These are phyloP conservation scores for Aurifilum marmelostoma DNA, from an alignment of 2,329 filamentous ascomycete genomes.

Conservation along the genomic window DNA sequence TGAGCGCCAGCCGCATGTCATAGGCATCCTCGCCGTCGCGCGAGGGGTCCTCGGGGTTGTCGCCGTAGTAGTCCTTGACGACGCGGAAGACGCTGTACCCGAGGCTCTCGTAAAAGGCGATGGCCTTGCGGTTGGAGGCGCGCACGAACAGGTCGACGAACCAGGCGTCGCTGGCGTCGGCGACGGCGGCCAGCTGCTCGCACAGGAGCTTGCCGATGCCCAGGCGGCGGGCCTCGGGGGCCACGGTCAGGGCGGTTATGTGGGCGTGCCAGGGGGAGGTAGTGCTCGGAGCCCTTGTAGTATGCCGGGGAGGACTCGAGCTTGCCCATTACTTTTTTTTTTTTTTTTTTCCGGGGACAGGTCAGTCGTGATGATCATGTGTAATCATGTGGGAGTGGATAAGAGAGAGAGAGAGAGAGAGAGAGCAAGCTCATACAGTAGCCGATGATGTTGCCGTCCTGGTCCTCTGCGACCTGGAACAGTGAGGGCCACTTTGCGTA, in stretches of 20 bases:
- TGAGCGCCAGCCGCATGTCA: constrained; percentile 94
- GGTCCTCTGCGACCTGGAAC: constrained; percentile 89
- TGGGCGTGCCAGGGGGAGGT: constrained; percentile 99
- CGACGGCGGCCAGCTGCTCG: constrained; percentile 77
- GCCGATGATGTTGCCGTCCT: constrained; percentile 84
- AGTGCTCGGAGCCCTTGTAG: constrained; percentile 77
- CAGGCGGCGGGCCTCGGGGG: constrained; percentile 80
- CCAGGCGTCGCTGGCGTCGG: constrained; percentile 83
- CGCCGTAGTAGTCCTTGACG: constrained; percentile 91
- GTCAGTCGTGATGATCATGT: neutral
- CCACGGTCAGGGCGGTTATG: constrained; percentile 92
- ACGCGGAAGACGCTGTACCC: constrained; percentile 90
- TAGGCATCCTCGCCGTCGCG: constrained; percentile 80
- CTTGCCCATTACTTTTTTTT: constrained; percentile 84
- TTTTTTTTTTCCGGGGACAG: neutral
- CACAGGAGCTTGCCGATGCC: constrained; percentile 86
- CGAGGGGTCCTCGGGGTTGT: constrained; percentile 70
- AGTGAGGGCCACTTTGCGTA: constrained; percentile 93
- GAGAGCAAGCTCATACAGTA: constrained; percentile 69
- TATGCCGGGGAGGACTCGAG: constrained; percentile 82
- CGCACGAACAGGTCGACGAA: constrained; percentile 96
- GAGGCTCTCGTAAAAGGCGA: constrained; percentile 85
- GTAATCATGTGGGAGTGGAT: too few relatives aligned
- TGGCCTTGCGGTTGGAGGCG: constrained; percentile 83
- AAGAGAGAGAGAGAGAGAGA: neutral